Base-by-base conservation (phyloP, 176 grass and related monocot genomes). In the Paspalum notatum region DNA sequence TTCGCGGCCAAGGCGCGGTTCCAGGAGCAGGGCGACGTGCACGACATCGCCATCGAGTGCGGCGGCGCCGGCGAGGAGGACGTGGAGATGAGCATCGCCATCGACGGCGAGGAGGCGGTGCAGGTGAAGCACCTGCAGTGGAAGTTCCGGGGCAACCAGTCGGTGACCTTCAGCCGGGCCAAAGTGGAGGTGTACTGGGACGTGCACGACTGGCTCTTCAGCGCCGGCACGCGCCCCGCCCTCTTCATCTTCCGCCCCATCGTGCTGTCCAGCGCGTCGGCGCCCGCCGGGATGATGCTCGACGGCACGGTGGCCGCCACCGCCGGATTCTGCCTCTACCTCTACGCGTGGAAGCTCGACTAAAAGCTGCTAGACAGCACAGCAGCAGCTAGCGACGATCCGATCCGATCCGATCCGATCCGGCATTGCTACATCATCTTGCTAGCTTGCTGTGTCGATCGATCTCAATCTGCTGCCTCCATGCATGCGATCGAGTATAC, bases 131-230 rank as follows among this genome's bases (percentile, higher is more conserved):
- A 97, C 25, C 88, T 97, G 46, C 94, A 97, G 41, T 97, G 91
- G 94, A 97, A 97, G 84, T 97, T 97, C 60, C 7, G 94, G 51
- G 91, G 94, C 8, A 97, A 97, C 72, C 91, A 97, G 40, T 91
- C 91, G 0, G 80, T 97, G 0, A 97, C 94, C 0, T 92, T 97
- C 32, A 88, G 88, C 47, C 71, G 85, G 38, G 91, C 91, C 7
- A 91, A 88, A 63, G 89, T 97, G 73, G 94, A 97, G 80, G 88
- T 94, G 6, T 97, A 92, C 58, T 97, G 94, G 94, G 91, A 97
- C 72, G 94, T 97, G 7, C 91, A 94, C 51, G 91, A 89, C 82
- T 97, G 94, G 94, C 79, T 97, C 62, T 97, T 97, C 85, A 85
- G 89, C 89, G 82, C 89, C 25, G 91, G 94, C 4, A 77, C 78